These are phyloP conservation scores for Hawksworthiomyces lignivorus DNA, from an alignment of 2,329 filamentous ascomycete genomes.

Conservation along the genomic window DNA sequence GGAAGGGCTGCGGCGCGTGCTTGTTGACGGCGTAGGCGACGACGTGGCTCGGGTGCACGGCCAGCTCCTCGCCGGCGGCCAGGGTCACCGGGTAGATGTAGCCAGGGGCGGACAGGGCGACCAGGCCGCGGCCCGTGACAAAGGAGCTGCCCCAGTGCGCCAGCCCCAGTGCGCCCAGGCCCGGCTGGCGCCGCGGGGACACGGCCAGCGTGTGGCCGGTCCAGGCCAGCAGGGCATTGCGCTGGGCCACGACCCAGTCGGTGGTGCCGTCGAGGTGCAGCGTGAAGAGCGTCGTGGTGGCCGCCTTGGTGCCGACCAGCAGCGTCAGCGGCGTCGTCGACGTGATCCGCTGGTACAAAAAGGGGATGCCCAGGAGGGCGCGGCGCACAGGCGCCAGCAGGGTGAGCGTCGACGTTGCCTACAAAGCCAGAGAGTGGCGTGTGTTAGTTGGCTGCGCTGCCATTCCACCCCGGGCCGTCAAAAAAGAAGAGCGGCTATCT, in stretches of 20 bases:
- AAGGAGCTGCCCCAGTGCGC: conserved; percentile 89
- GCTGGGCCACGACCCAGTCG: conserved; percentile 90
- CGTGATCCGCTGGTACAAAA: conserved; percentile 86
- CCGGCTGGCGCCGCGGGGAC: conserved; percentile 53
- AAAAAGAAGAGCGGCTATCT: too few species aligned
- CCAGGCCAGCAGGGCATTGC: conserved; percentile 88
- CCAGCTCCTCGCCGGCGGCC: conserved; percentile 77
- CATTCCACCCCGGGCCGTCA: too few species aligned
- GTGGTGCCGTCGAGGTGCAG: conserved; percentile 87
- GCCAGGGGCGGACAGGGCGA: conserved; percentile 77
- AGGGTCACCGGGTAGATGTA: conserved; percentile 83
- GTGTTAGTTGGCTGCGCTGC: too few species aligned
- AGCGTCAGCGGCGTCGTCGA: conserved; percentile 84
- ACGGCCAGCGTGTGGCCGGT: conserved; percentile 79
- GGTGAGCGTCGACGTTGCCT: conserved; percentile 85
- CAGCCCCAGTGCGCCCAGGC: conserved; percentile 52
- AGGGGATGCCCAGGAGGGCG: conserved; percentile 76
- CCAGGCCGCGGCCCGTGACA: conserved; percentile 78
- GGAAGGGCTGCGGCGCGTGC: conserved; percentile 71
- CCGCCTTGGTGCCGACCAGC: conserved; percentile 79
- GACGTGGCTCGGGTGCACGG: conserved; percentile 85
- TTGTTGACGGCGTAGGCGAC: conserved; percentile 79
- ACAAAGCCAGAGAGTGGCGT: not conserved
- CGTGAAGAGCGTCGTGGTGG: conserved; percentile 77
- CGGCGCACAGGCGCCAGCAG: conserved; percentile 77